phyloP scores from a whole-genome alignment of 805 yeast genomes.

The Candida pseudoglaebosa region DNA sequence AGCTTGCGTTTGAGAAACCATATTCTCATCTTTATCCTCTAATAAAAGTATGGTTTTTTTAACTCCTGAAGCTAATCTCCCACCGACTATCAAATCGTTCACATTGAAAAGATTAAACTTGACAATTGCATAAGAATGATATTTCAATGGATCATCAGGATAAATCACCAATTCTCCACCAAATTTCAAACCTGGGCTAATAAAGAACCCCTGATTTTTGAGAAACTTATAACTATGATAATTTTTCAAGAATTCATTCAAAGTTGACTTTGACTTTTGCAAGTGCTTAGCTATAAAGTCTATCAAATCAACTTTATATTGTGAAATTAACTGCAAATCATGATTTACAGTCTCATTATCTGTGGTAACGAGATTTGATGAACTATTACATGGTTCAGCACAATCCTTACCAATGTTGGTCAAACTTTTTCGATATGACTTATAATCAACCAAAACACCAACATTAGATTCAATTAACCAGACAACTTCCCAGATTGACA shows the following conservation, averaged over 20 bases:
- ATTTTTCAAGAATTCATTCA: slow-evolving; percentile 4
- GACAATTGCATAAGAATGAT: slow-evolving; percentile 82
- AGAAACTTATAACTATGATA: slow-evolving; percentile 33
- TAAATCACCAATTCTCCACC: slow-evolving; percentile 88
- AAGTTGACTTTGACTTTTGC: neutral
- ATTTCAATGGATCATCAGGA: slow-evolving; percentile 92
- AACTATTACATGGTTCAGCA: neutral
- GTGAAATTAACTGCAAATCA: neutral
- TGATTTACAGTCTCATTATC: slow-evolving; percentile 1
- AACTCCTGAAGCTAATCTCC: slow-evolving; percentile 88
- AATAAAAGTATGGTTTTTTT: slow-evolving; percentile 76
- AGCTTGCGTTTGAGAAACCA: neutral
- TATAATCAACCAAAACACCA: slow-evolving; percentile 43
- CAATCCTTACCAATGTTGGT: neutral
- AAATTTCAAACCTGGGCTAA: slow-evolving; percentile 85
- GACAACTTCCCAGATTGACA: slow-evolving; percentile 68
- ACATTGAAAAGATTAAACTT: slow-evolving; percentile 46
- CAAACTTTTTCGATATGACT: slow-evolving; percentile 12
- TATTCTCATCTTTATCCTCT: slow-evolving; percentile 25
- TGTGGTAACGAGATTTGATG: neutral
- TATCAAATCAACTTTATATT: neutral
- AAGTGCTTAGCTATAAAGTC: slow-evolving; percentile 5
- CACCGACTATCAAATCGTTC: slow-evolving; percentile 69
- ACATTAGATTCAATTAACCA: slow-evolving; percentile 50
- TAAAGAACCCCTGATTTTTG: slow-evolving; percentile 43